Percentiles rank a stretch among this genome's conserved stretches.
These are phyloP conservation scores for Fusarium caatingaense DNA, from an alignment of 2,329 filamentous ascomycete species.

Conservation along the genomic window DNA sequence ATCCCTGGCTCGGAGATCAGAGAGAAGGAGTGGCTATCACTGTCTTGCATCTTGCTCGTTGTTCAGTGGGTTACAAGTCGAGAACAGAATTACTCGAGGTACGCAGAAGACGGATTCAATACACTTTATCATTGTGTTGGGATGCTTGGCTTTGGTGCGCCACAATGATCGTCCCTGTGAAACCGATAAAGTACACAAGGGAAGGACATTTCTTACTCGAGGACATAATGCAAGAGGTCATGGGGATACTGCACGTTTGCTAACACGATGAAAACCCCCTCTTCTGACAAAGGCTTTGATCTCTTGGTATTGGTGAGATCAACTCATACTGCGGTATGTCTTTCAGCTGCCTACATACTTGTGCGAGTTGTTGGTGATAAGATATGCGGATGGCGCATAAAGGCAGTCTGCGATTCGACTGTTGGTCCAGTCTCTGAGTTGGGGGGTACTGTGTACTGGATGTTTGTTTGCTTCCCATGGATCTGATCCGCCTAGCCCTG, in stretches of 20 bases:
- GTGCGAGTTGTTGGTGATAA: conserved; percentile 41
- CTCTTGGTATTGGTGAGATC: conserved; percentile 9
- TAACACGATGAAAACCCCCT: conserved; percentile 26
- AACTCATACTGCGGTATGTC: conserved; percentile 18
- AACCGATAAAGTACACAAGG: conserved; percentile 30
- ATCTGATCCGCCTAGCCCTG: conserved; percentile 21
- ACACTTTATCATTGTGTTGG: conserved; percentile 35
- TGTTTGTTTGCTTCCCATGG: conserved; percentile 33
- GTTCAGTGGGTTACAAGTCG: not conserved
- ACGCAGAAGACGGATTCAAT: conserved; percentile 13
- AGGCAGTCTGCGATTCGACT: conserved; percentile 34
- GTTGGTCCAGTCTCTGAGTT: conserved; percentile 26
- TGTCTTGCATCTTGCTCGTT: conserved; percentile 39
- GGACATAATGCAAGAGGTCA: conserved; percentile 29
- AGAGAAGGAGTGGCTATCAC: conserved; percentile 47
- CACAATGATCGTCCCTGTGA: conserved; percentile 33
- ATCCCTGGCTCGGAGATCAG: conserved; percentile 46
- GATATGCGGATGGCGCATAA: conserved; percentile 33
- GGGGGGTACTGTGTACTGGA: conserved; percentile 24
- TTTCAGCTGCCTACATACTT: conserved; percentile 26
- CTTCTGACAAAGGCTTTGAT: conserved; percentile 14
- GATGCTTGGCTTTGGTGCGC: conserved; percentile 23
- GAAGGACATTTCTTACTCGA: conserved; percentile 13
- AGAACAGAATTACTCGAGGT: not conserved
- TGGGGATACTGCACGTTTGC: conserved; percentile 28